These are phyloP conservation scores for Trapa incisa DNA, from an alignment of 345 rosid species.

Conservation along the genomic window DNA sequence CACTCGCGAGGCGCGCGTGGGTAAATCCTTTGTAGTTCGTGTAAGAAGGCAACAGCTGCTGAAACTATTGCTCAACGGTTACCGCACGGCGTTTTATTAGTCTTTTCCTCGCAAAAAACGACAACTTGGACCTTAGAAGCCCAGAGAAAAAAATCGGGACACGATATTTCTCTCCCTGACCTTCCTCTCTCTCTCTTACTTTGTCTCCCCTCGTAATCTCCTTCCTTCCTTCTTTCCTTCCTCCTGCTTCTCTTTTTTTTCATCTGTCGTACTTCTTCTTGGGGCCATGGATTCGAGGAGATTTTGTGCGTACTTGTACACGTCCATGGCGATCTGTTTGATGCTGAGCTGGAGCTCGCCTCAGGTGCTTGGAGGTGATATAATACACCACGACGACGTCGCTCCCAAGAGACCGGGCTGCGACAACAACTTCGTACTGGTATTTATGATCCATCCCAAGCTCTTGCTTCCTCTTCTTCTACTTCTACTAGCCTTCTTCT, in stretches of 20 bases:
- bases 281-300: slow-evolving; percentile 7
- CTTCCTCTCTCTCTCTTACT: too few species aligned
- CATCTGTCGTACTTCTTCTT: not conserved
- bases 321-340: slow-evolving; percentile 6
- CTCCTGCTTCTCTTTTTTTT: not conserved
- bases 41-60: too few species aligned
- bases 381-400: slow-evolving; percentile 71
- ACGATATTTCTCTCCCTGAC: too few species aligned
- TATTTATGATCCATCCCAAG: slow-evolving; percentile 4
- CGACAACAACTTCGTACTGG: slow-evolving; percentile 84
- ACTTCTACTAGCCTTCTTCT: too few species aligned
- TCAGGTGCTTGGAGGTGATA: slow-evolving; percentile 51
- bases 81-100: too few species aligned
- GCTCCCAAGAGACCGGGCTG: slow-evolving; percentile 82
- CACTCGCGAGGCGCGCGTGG: too few species aligned
- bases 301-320: slow-evolving; percentile 9
- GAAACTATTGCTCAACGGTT: too few species aligned
- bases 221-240: not conserved
- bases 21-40: too few species aligned
- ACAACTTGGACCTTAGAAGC: too few species aligned
- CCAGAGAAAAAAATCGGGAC: too few species aligned
- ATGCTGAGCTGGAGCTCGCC: slow-evolving; percentile 22
- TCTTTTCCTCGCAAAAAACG: too few species aligned
- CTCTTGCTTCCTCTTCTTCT: not conserved
- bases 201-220: too few species aligned